Conservation (phyloP, 1,139 yeast genomes). For the Sugiyamaella japonica region DNA sequence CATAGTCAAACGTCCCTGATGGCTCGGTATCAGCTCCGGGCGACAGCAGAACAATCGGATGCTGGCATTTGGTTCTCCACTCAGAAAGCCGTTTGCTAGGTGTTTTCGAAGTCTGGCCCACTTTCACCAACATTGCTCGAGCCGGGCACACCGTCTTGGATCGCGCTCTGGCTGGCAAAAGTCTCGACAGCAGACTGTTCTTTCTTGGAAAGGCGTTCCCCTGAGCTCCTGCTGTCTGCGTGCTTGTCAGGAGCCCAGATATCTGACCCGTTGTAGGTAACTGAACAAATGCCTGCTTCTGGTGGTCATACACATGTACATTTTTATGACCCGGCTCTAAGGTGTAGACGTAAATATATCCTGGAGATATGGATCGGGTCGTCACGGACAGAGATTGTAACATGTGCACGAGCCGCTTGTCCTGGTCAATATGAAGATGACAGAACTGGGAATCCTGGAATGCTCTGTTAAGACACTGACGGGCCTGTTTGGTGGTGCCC, state of each 20-base stretch:
- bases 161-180: not conserved
- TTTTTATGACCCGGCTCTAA: slow-evolving; percentile 28
- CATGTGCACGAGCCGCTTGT: slow-evolving; percentile 20
- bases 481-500: slow-evolving; percentile 29
- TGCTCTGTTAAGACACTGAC: slow-evolving; percentile 22
- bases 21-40: slow-evolving; percentile 9
- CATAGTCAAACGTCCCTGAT: slow-evolving; percentile 20
- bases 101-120: slow-evolving; percentile 35
- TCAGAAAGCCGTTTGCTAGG: slow-evolving; percentile 33
- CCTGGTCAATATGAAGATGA: slow-evolving; percentile 25
- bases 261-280: not conserved
- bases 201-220: not conserved
- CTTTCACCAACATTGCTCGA: slow-evolving; percentile 32
- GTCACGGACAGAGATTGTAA: slow-evolving; percentile 20
- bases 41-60: slow-evolving; percentile 27
- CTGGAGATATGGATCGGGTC: slow-evolving; percentile 25
- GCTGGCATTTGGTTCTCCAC: slow-evolving; percentile 36
- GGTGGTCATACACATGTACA: slow-evolving; percentile 31
- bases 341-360: slow-evolving; percentile 36
- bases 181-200: not conserved
- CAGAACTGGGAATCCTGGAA: slow-evolving; percentile 21
- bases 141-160: not conserved
- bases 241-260: no score
- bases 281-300: slow-evolving; percentile 11
- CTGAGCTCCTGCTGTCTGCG: not conserved